Conservation (phyloP, 768 basidiomycete genomes). For the Saitozyma sp. region DNA sequence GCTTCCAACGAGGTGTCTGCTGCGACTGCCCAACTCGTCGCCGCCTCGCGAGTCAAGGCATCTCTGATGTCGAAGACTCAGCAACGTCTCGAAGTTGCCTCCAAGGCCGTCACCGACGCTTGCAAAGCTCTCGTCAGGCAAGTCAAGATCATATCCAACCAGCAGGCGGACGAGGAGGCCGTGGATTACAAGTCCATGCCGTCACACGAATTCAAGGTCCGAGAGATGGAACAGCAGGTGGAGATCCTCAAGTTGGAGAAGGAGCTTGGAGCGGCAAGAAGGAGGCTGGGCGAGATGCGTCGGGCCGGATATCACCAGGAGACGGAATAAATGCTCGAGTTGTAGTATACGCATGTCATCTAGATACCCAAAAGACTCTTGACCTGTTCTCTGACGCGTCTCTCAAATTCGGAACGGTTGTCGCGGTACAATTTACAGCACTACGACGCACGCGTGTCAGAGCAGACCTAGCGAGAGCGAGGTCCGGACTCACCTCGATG, state of each 20-base stretch:
- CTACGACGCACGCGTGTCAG: slow-evolving; percentile 53
- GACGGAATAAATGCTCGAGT: slow-evolving; percentile 23
- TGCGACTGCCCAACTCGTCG: slow-evolving; percentile 96
- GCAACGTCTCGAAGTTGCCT: slow-evolving; percentile 89
- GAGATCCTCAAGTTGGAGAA: slow-evolving; percentile 95
- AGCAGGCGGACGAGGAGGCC: slow-evolving; percentile 74
- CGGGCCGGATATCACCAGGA: slow-evolving; percentile 50
- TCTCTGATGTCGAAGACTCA: slow-evolving; percentile 99
- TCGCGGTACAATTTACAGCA: slow-evolving; percentile 96
- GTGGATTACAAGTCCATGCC: slow-evolving; percentile 90
- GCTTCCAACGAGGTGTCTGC: slow-evolving; percentile 99
- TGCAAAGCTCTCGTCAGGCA: slow-evolving; percentile 95
- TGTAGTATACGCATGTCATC: slow-evolving; percentile 7
- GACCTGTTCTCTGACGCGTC: slow-evolving; percentile 77
- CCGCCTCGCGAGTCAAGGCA: slow-evolving; percentile 96
- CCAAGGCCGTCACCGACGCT: slow-evolving; percentile 95
- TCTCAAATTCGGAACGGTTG: slow-evolving; percentile 82
- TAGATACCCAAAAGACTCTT: slow-evolving; percentile 72
- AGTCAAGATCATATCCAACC: slow-evolving; percentile 90
- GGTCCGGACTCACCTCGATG: slow-evolving; percentile 56
- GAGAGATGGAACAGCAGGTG: slow-evolving; percentile 99
- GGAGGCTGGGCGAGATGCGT: slow-evolving; percentile 52
- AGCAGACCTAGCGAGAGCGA: neutral
- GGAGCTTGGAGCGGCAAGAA: slow-evolving; percentile 68
- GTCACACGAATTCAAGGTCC: slow-evolving; percentile 88